phyloP scores from a whole-genome alignment of 805 yeast species.

The Saccharomycopsis sp. region DNA sequence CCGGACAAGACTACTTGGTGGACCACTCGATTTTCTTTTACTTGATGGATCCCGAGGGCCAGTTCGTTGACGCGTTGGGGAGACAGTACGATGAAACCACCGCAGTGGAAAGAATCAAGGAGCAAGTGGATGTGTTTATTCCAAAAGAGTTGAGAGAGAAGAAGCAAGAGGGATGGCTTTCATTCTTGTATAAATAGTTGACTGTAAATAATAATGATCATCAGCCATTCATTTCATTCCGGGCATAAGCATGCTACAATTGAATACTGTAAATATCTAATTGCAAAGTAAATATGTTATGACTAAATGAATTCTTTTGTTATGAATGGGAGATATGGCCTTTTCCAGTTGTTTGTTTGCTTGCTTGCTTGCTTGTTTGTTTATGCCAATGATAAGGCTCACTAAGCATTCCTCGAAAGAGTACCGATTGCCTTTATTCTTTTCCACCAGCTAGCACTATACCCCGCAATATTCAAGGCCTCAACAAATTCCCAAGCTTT shows the following conservation, averaged over 20 bases:
- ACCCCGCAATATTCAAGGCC: slow-evolving; percentile 76
- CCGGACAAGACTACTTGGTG: slow-evolving; percentile 93
- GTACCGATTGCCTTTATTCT: slow-evolving; percentile 46
- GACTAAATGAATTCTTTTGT: too few relatives aligned
- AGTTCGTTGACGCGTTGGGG: slow-evolving; percentile 90
- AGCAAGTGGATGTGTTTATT: slow-evolving; percentile 65
- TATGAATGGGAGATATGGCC: too few relatives aligned
- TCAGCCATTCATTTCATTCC: too few relatives aligned
- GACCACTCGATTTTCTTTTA: slow-evolving; percentile 97
- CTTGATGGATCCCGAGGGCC: slow-evolving; percentile 97
- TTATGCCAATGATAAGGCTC: too few relatives aligned
- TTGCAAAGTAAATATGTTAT: neutral
- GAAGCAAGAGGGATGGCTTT: slow-evolving; percentile 51
- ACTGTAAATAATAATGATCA: too few relatives aligned
- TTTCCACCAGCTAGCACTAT: slow-evolving; percentile 67
- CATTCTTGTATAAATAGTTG: slow-evolving; percentile 28
- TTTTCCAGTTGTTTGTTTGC: neutral
- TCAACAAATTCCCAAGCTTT: slow-evolving; percentile 86
- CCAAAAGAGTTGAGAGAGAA: slow-evolving; percentile 64
- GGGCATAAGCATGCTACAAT: too few relatives aligned
- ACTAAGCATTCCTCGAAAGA: slow-evolving; percentile 31
- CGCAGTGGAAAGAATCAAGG: slow-evolving; percentile 68
- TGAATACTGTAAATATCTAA: neutral
- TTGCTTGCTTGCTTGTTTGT: neutral
- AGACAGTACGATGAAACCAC: slow-evolving; percentile 75